Base-by-base conservation (phyloP, 352 stramenopile species). In the Phytophthora uliginosa region DNA sequence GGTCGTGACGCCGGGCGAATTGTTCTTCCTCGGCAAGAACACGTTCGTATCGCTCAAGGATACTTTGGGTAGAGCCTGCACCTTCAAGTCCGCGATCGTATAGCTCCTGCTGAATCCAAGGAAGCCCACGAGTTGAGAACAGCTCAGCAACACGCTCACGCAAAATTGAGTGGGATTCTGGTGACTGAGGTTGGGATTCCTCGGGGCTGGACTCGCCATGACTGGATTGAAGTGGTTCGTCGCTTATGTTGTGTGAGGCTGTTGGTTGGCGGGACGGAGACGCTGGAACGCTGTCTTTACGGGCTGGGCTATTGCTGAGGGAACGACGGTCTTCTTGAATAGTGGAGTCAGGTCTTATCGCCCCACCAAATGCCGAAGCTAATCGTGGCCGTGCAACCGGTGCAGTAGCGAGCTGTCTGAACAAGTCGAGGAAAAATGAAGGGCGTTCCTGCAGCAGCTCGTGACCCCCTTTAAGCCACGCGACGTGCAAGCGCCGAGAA, bases 71-170 rank as follows among this genome's bases (percentile, higher is more conserved):
- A 0, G 67, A 58, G 20, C 89, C 87, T 24, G 81, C 80, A 0
- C 87, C 83, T 51, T 95, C 87, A 24, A 93, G 59, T 1, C 82
- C 83, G 9, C 87, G 85, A 48, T 95, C 87, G 58, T 91, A 92
- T 9, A 95, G 80, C 59, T 95, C 89, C 67, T 95, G 89, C 40
- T 94, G 89, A 52, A 95, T 86, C 77, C 87, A 93, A 53, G 90
- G 82, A 36, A 94, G 69, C 0, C 89, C 87, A 4, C 82, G 64
- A 13, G 67, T 69, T 9, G 31, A 53, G 13, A 92, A 55, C 5
- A 88, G 31, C 9, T 78, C 63, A 7, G 34, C 58, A 2, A 90
- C 82, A 7, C 66, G 77, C 24, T 52, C 31, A 18, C 54, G 50
- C 17, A 75, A 42, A 13, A 65, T 54, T 34, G 54, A 62, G 20